Evolutionary conservation across 495 filamentous ascomycete species (phyloP).

Genomic region (Aspergillus taichungensis): DNA sequence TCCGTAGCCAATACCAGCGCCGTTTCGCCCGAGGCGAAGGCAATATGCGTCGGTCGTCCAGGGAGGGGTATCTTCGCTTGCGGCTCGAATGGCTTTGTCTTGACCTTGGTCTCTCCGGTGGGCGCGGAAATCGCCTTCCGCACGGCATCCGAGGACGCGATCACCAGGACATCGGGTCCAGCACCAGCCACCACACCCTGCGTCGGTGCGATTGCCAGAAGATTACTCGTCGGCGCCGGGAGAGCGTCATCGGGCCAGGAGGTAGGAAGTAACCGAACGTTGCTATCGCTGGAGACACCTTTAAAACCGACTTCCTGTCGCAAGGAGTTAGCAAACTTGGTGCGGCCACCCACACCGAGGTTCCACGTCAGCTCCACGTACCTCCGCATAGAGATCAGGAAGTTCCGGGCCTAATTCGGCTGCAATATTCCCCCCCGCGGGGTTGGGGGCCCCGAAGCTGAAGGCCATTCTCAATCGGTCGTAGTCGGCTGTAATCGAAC

Average conservation of each 20-base stretch:
- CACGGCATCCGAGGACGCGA: slow-evolving; percentile 70
- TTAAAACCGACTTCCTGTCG: slow-evolving; percentile 72
- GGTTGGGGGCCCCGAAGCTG: slow-evolving; percentile 35
- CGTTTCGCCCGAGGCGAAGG: slow-evolving; percentile 77
- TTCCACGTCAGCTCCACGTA: slow-evolving; percentile 15
- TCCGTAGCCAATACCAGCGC: slow-evolving; percentile 79
- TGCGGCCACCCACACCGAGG: not conserved
- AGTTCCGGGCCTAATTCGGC: slow-evolving; percentile 37
- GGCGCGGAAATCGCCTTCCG: slow-evolving; percentile 62
- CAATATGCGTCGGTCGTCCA: slow-evolving; percentile 75
- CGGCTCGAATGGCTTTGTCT: slow-evolving; percentile 64
- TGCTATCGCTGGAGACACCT: slow-evolving; percentile 68
- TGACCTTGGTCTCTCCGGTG: slow-evolving; percentile 45
- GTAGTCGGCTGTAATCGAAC: slow-evolving; percentile 32
- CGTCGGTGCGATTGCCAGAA: slow-evolving; percentile 72
- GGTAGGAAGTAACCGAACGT: slow-evolving; percentile 67
- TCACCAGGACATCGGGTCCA: slow-evolving; percentile 64
- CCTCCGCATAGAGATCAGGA: slow-evolving; percentile 40
- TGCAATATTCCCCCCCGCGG: slow-evolving; percentile 21
- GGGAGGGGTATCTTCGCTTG: slow-evolving; percentile 63
- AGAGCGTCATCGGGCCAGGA: slow-evolving; percentile 66
- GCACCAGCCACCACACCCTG: slow-evolving; percentile 83
- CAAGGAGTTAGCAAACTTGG: not conserved
- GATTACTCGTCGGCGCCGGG: slow-evolving; percentile 73
- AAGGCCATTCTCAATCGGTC: slow-evolving; percentile 60